Evolutionary conservation across 192 early-diverging fungal genomes (phyloP), one percentile per base, ranked within the genome.

Genomic region (Ambispora gerdemannii): DNA sequence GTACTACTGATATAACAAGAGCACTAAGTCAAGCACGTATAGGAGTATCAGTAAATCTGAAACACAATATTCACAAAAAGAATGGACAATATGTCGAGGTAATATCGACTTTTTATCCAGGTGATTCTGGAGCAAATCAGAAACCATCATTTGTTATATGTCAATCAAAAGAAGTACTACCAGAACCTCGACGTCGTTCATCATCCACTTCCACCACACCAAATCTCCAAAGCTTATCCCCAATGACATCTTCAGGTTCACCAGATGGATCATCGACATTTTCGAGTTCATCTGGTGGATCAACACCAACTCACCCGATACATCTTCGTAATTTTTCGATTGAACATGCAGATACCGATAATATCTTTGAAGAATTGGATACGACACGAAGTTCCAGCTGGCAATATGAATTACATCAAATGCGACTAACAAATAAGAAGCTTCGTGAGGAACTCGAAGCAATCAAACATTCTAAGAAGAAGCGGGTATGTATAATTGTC

Each of bases 361-460:
- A 84, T 55, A 50, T 84, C 3, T 84, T 83, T 52, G 55, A 74
- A 50, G 74, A 83, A 58, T 74, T 84, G 33, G 73, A 75, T 32
- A 66, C 75, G 7, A 72, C 76, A 17, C 68, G 83, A 22, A 70
- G 76, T 28, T 87, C 87, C 25, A 76, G 74, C 28, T 76, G 89
- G 77, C 85, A 88, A 70, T 88, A 83, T 69, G 86, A 89, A 75
- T 67, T 88, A 27, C 89, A 90, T 76, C 81, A 84, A 60, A 66
- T 90, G 27, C 73, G 82, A 35, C 63, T 88, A 51, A 73, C 80
- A 24, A 88, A 89, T 64, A 77, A 80, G 27, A 75, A 82, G 59
- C 72, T 90, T 67, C 66, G 67, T 25, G 89, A 86, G 31, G 87
- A 87, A 58, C 51, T 88, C 27, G 82, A 80, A 51, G 34, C 65